A percentile compares a stretch with the other conserved stretches of the same genome.
phyloP scores from a whole-genome alignment of 2,329 filamentous ascomycete genomes.

The Sphaerostilbella broomeana region DNA sequence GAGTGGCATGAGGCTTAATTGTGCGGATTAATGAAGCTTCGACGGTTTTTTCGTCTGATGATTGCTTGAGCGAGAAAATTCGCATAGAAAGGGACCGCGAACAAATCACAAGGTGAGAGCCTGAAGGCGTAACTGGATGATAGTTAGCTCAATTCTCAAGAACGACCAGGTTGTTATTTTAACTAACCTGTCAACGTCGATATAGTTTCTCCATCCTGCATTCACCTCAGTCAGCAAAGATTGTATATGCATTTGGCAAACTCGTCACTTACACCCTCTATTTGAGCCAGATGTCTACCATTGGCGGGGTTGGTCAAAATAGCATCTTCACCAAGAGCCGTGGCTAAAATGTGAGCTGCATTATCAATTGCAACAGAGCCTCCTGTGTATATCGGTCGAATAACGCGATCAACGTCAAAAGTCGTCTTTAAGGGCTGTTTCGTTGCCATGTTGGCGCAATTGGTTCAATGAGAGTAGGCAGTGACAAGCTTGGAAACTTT shows the following conservation, averaged over 20 bases:
- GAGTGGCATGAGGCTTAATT: slow-evolving; percentile 82
- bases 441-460: slow-evolving; percentile 41
- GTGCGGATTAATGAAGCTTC: slow-evolving; percentile 66
- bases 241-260: background rate
- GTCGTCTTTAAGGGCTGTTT: slow-evolving; percentile 72
- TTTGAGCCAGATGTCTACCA: slow-evolving; percentile 71
- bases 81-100: slow-evolving; percentile 95
- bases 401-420: slow-evolving; percentile 74
- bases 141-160: slow-evolving; percentile 13
- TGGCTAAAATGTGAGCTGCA: slow-evolving; percentile 74
- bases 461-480: background rate
- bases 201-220: slow-evolving; percentile 76
- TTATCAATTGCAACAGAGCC: slow-evolving; percentile 79
- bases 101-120: slow-evolving; percentile 81
- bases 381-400: slow-evolving; percentile 91
- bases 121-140: slow-evolving; percentile 70
- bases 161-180: background rate
- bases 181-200: slow-evolving; percentile 61
- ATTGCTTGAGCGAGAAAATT: slow-evolving; percentile 67
- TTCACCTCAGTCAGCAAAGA: too few species aligned
- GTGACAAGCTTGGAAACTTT: slow-evolving; percentile 1
- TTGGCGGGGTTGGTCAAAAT: slow-evolving; percentile 79
- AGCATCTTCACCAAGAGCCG: slow-evolving; percentile 86
- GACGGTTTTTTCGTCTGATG: slow-evolving; percentile 50
- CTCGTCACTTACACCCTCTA: slow-evolving; percentile 74